Conservation (phyloP, 2,329 filamentous ascomycete species). For the Penicillium sp. region DNA sequence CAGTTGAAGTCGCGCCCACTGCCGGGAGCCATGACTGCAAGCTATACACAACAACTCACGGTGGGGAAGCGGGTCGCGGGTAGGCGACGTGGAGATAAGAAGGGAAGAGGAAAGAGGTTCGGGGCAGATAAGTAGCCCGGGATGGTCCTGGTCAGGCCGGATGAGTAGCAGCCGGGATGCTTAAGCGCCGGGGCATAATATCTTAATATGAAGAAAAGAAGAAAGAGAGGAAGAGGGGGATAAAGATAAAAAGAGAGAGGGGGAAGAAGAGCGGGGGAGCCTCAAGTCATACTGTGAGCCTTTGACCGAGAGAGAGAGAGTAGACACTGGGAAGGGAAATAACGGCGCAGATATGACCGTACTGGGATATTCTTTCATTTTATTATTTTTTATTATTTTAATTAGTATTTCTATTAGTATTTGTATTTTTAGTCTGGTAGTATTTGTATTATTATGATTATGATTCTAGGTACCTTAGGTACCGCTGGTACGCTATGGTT, state of each 20-base stretch:
- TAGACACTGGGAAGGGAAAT: constrained; percentile 16
- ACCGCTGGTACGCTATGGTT: not conserved
- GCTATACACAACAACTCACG: not conserved
- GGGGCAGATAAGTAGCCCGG: constrained; percentile 10
- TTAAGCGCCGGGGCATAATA: constrained; percentile 17
- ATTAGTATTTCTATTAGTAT: not conserved
- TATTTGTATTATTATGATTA: constrained; percentile 1
- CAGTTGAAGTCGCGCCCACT: constrained; percentile 43
- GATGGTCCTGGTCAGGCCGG: constrained; percentile 19
- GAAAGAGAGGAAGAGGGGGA: not conserved
- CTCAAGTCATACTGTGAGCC: constrained; percentile 6
- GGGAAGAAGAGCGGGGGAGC: constrained; percentile 5
- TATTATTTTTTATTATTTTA: not conserved
- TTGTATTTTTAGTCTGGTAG: not conserved
- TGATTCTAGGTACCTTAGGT: not conserved
- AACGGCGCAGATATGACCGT: constrained; percentile 22
- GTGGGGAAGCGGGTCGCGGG: constrained; percentile 17
- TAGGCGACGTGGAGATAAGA: constrained; percentile 11
- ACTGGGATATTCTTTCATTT: constrained; percentile 9
- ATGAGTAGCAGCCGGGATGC: constrained; percentile 16
- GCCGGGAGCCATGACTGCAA: constrained; percentile 36
- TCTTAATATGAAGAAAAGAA: constrained; percentile 10
- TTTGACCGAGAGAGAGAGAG: not conserved
- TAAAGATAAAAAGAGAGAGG: not conserved
- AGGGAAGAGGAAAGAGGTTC: constrained; percentile 2